Percentiles rank a stretch among this genome's conserved stretches.
These are phyloP conservation scores for Cordyceps militaris DNA, from an alignment of 2,329 filamentous ascomycete genomes.

Conservation along the genomic window DNA sequence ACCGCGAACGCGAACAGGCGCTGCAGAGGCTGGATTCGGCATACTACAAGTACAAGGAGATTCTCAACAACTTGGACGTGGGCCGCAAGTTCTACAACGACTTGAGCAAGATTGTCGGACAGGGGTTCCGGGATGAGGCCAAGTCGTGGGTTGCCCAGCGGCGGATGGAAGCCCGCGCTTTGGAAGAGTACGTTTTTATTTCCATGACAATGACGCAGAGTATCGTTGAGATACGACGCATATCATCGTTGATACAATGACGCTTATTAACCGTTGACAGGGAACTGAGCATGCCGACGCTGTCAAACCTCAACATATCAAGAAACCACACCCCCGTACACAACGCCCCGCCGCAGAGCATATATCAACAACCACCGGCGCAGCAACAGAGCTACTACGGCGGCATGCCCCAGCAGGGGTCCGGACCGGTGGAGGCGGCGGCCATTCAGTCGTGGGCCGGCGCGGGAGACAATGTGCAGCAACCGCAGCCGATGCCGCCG, in stretches of 20 bases:
- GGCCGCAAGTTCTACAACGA: slow-evolving; percentile 97
- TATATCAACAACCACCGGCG: slow-evolving; percentile 14
- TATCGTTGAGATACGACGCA: too few species aligned
- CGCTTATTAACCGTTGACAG: slow-evolving; percentile 24
- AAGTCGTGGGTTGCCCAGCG: slow-evolving; percentile 74
- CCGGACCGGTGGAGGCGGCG: slow-evolving; percentile 22
- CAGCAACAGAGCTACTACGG: slow-evolving; percentile 15
- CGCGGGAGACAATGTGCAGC: slow-evolving; percentile 49
- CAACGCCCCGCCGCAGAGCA: background rate
- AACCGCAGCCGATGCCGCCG: slow-evolving; percentile 40
- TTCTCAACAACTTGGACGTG: slow-evolving; percentile 83
- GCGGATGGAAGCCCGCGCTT: slow-evolving; percentile 67
- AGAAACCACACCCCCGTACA: slow-evolving; percentile 23
- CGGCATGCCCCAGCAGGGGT: slow-evolving; percentile 11
- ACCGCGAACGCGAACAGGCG: slow-evolving; percentile 73
- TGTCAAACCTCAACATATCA: slow-evolving; percentile 37
- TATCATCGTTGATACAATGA: too few species aligned
- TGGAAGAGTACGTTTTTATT: slow-evolving; percentile 59
- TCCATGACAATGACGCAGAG: background rate
- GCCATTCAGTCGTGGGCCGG: slow-evolving; percentile 53
- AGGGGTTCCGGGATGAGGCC: slow-evolving; percentile 69
- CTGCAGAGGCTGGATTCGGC: slow-evolving; percentile 84
- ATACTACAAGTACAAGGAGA: slow-evolving; percentile 94
- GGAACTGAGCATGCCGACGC: slow-evolving; percentile 45
- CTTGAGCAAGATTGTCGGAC: slow-evolving; percentile 74